A percentile compares a stretch with the other conserved stretches of the same genome.
Conservation (phyloP, 2,329 filamentous ascomycete species). For the Rhynchosporium secalis region DNA sequence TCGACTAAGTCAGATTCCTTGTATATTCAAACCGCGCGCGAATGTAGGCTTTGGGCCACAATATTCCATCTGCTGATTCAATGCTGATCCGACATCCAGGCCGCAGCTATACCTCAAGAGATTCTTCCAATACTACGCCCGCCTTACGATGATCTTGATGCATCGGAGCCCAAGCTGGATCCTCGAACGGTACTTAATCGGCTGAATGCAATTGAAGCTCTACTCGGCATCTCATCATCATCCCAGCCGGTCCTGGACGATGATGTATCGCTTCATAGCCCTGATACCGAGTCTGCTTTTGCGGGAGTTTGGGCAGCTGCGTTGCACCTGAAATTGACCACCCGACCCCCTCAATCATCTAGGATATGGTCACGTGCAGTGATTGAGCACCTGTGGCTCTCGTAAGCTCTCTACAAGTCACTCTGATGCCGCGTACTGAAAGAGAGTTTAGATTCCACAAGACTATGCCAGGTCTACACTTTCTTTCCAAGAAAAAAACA, state of each 20-base stretch:
- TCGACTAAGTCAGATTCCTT: conserved; percentile 41
- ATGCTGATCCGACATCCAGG: conserved; percentile 16
- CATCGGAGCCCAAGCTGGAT: conserved; percentile 24
- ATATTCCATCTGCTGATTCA: conserved; percentile 23
- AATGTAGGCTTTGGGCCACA: conserved; percentile 39
- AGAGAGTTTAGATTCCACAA: conserved; percentile 44
- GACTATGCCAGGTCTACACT: conserved; percentile 48
- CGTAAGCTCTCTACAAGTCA: conserved; percentile 27
- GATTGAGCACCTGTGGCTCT: conserved; percentile 42
- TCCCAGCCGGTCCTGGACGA: conserved; percentile 25
- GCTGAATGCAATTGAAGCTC: conserved; percentile 30
- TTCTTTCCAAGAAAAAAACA: conserved; percentile 45
- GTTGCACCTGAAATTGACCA: conserved; percentile 36
- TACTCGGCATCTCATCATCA: conserved; percentile 24
- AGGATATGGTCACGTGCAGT: conserved; percentile 40
- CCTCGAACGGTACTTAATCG: conserved; percentile 26
- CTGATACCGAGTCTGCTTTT: conserved; percentile 28
- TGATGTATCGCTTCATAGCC: conserved; percentile 19
- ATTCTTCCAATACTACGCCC: conserved; percentile 15
- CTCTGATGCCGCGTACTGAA: not conserved
- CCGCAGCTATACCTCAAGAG: conserved; percentile 24
- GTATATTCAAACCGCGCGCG: conserved; percentile 45
- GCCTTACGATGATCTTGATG: conserved; percentile 11
- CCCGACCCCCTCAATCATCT: conserved; percentile 31
- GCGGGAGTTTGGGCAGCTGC: conserved; percentile 39